Evolutionary conservation across 768 basidiomycete species (phyloP), one percentile per base, ranked within the genome.

Genomic region (Coprinopsis sp.): DNA sequence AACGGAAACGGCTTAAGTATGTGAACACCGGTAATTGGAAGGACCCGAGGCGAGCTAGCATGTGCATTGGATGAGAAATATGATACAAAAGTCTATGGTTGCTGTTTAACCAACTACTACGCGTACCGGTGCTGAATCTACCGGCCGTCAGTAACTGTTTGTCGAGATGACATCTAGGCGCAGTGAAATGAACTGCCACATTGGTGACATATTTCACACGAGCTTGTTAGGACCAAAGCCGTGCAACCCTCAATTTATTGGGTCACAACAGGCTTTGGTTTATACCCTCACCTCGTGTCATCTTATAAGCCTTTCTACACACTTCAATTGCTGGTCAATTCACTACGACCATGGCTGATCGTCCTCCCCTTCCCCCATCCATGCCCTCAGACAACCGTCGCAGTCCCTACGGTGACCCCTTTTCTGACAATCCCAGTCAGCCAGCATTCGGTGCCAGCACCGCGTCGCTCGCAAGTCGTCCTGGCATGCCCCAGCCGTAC

Each of bases 391-490:
- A 50, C 33, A 61, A 61, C 47, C 68, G 28, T 60, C 65, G 53
- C 16, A 64, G 63, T 49, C 64, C 58, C 14, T 72, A 73, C 43
- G 70, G 66, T 24, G 85, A 91, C 62, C 89, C 89, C 5, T 91
- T 90, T 61, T 72, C 80, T 39, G 87, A 90, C 67, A 72, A 79
- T 18, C 74, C 79, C 46, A 78, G 73, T 44, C 77, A 73, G 43
- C 67, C 78, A 33, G 68, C 74, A 28, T 83, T 85, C 53, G 75
- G 78, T 46, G 53, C 69, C 30, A 63, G 66, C 72, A 52, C 65
- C 64, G 45, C 62, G 63, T 50, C 51, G 61, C 28, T 33, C 11
- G 18, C 47, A 6, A 34, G 39, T 36, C 38, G 47, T 13, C 46
- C 63, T 23, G 64, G 65, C 45, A 63, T 67, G 52, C 62, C 69